Evolutionary conservation across 306 rosid species (phyloP), one percentile per base, ranked within the genome.

Genomic region (Pterocarpus macrocarpus): DNA sequence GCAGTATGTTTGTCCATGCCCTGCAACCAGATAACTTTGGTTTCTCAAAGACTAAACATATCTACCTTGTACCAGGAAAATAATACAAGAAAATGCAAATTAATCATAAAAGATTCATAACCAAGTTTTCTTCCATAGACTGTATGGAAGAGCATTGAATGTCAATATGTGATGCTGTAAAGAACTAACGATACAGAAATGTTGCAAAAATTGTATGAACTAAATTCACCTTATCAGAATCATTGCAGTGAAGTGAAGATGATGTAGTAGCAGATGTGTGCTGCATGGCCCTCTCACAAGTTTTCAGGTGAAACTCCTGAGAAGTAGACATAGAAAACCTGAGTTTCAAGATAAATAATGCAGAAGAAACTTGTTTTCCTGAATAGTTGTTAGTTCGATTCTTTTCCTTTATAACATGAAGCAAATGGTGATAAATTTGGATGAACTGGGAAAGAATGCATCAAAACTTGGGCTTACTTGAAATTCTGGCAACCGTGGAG

Each of bases 271-370:
- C 79, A 52, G 86, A 85, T 45, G 90, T 59, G 65, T 89, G 91
- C 73, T 93, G 97, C 84, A 78, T 90, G 36, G 98, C 98, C 90
- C 99, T 96, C 85, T 90, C 91, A 67, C 34, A 75, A 64, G 97
- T 93, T 88, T 90, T 96, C 70, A 93, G 86, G 85, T 85, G 94
- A 89, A 93, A 95, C 81, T 87, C 98, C 98, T 93, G 79, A 76
- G 62, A 86, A 68, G 86, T 64, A 79, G 41, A 76, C 30, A 68
- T 68, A 49, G 79, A 62, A 79, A 64, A 80, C 71, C 55, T 30
- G 66, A 89, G 84, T 44, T 52, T 53, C 41, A 73, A 81, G 66
- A 79, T 50, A 39, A 16, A 12, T 36, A 75, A 53, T 7, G 55
- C 36, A 5, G n/a, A 76, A 73, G 53, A 81, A 16, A 52, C 49